Percentiles rank a stretch among this genome's conserved stretches.
Conservation (phyloP, 345 rosid species). For the Citrus sp. region DNA sequence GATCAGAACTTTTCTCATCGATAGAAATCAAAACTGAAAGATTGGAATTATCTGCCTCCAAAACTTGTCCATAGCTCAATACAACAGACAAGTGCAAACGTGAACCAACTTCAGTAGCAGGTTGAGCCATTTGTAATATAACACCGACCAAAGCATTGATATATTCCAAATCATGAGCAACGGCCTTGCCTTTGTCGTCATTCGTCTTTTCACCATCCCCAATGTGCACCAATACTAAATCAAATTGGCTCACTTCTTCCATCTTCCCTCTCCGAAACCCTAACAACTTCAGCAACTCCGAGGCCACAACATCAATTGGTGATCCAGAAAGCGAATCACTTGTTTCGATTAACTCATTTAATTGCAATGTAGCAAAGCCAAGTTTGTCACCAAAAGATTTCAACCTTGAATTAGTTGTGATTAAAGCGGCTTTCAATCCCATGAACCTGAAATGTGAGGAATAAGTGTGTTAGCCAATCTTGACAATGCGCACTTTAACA, state of each 20-base stretch:
- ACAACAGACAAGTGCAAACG: slow-evolving; percentile 75
- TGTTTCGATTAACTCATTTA: slow-evolving; percentile 31
- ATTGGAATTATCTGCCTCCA: slow-evolving; percentile 31
- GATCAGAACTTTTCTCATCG: slow-evolving; percentile 31
- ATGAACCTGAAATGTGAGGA: slow-evolving; percentile 49
- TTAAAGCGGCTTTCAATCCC: slow-evolving; percentile 78
- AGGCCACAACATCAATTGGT: slow-evolving; percentile 30
- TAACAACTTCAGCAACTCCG: slow-evolving; percentile 49
- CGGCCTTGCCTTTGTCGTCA: slow-evolving; percentile 16
- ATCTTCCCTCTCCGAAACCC: slow-evolving; percentile 67
- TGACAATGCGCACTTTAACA: not conserved
- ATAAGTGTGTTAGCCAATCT: not conserved
- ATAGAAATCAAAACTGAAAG: slow-evolving; percentile 38
- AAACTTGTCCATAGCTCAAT: slow-evolving; percentile 62
- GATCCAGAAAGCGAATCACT: slow-evolving; percentile 13
- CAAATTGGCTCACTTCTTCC: slow-evolving; percentile 46
- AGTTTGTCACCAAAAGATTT: slow-evolving; percentile 51
- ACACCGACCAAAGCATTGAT: slow-evolving; percentile 53
- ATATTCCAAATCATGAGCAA: slow-evolving; percentile 26
- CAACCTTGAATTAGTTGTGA: slow-evolving; percentile 44
- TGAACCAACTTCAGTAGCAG: slow-evolving; percentile 52
- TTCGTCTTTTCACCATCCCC: slow-evolving; percentile 37
- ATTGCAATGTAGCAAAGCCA: slow-evolving; percentile 44
- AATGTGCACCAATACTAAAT: slow-evolving; percentile 64
- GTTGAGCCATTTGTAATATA: slow-evolving; percentile 44